These are phyloP conservation scores for Phanerochaete carnosa DNA, from an alignment of 768 basidiomycete species.

Conservation along the genomic window DNA sequence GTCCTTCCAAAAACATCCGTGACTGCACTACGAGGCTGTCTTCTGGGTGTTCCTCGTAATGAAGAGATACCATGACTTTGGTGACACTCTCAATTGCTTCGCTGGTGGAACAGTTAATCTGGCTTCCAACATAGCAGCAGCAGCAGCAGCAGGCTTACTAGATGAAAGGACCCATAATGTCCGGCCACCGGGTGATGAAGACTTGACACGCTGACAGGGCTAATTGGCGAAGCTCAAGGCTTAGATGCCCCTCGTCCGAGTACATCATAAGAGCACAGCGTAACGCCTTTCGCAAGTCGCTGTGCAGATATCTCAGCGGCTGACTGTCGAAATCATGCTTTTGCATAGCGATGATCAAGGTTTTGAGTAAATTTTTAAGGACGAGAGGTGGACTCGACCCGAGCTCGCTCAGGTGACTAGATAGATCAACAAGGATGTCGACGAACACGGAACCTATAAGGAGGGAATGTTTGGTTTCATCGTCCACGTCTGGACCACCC, in stretches of 20 bases:
- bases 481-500: constrained; percentile 33
- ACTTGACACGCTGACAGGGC: constrained; percentile 58
- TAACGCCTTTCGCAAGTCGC: constrained; percentile 49
- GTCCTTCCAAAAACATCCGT: constrained; percentile 48
- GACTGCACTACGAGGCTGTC: constrained; percentile 59
- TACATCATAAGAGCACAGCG: constrained; percentile 48
- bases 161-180: constrained; percentile 48
- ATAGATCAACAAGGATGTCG: constrained; percentile 53
- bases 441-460: constrained; percentile 64
- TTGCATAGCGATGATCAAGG: constrained; percentile 60
- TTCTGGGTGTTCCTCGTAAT: constrained; percentile 42
- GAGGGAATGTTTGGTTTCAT: constrained; percentile 39
- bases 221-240: constrained; percentile 66
- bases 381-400: constrained; percentile 49
- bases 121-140: not conserved
- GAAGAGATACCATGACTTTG: constrained; percentile 44
- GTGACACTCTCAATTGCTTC: constrained; percentile 50
- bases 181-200: constrained; percentile 59
- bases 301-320: constrained; percentile 52
- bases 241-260: constrained; percentile 40
- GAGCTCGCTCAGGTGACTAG: constrained; percentile 45
- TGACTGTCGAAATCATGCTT: constrained; percentile 69
- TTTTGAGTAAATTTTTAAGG: constrained; percentile 60
- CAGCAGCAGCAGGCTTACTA: constrained; percentile 39
- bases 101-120: constrained; percentile 27